phyloP scores from a whole-genome alignment of 2,329 filamentous ascomycete species.

The Alternaria conjuncta region DNA sequence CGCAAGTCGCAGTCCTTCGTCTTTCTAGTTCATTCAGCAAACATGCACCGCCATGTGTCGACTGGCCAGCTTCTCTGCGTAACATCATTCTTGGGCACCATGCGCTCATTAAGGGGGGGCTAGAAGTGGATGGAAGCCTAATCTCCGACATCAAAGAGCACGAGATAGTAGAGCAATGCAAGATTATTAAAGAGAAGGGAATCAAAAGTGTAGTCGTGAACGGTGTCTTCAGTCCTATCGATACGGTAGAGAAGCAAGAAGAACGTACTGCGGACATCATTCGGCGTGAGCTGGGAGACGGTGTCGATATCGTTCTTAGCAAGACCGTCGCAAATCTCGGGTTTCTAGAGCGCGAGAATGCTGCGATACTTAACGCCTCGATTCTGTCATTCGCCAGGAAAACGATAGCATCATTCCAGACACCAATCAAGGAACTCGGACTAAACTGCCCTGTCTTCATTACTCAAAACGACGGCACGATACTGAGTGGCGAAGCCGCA shows the following conservation, averaged over 20 bases:
- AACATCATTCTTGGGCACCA: constrained; percentile 56
- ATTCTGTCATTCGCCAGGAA: constrained; percentile 55
- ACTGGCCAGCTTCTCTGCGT: constrained; percentile 56
- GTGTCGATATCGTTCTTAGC: constrained; percentile 59
- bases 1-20: constrained; percentile 60
- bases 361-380: constrained; percentile 58
- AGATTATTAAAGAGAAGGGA: constrained; percentile 52
- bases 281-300: constrained; percentile 52
- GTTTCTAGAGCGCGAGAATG: constrained; percentile 60
- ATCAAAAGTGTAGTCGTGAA: constrained; percentile 60
- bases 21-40: constrained; percentile 57
- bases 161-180: constrained; percentile 54
- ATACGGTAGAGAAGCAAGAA: constrained; percentile 61
- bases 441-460: constrained; percentile 59
- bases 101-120: constrained; percentile 56
- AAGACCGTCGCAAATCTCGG: constrained; percentile 59
- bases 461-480: constrained; percentile 60
- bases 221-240: constrained; percentile 65
- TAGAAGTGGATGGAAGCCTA: constrained; percentile 59
- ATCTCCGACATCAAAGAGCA: constrained; percentile 51
- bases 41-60: constrained; percentile 58
- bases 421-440: constrained; percentile 54
- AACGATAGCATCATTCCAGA: constrained; percentile 55
- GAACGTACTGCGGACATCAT: constrained; percentile 58
- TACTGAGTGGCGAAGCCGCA: constrained; percentile 56